These are phyloP conservation scores for Chlamydomonas schloesseri DNA, from an alignment of 139 green algal species.

Conservation along the genomic window DNA sequence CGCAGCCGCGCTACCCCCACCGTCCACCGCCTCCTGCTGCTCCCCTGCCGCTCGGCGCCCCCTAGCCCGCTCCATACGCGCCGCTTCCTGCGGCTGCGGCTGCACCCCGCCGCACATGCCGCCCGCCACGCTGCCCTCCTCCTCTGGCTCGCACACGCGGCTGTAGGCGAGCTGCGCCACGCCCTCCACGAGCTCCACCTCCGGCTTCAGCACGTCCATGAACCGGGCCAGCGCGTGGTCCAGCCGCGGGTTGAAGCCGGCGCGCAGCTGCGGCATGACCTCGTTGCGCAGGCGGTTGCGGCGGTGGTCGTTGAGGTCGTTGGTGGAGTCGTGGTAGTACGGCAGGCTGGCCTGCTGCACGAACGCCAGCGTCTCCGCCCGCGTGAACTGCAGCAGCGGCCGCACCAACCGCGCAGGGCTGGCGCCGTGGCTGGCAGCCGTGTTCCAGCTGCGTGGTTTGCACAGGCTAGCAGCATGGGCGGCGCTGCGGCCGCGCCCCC, in stretches of 20 bases:
- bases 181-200: not conserved
- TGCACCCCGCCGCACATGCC: no score
- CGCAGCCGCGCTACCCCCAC: no score
- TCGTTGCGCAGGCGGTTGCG: slow-evolving; percentile 58
- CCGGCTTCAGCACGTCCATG: slow-evolving; percentile 44
- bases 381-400: slow-evolving; percentile 53
- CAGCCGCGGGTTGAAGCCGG: slow-evolving; percentile 47
- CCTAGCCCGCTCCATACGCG: not conserved
- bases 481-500: no score
- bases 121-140: not conserved
- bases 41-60: not conserved
- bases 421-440: no score
- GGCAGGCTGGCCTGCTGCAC: not conserved
- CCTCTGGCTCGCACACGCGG: not conserved
- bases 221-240: slow-evolving; percentile 49
- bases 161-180: not conserved
- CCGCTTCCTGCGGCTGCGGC: not conserved
- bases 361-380: slow-evolving; percentile 46
- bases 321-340: slow-evolving; percentile 64
- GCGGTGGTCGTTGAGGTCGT: slow-evolving; percentile 44
- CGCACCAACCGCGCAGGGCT: slow-evolving; percentile 41
- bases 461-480: no score
- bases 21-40: not conserved
- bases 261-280: slow-evolving; percentile 48
- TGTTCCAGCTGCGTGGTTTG: no score